Evolutionary conservation across 1,284 basidiomycete species (phyloP), one percentile per base, ranked within the genome.

Genomic region (Trichosporon sp.): DNA sequence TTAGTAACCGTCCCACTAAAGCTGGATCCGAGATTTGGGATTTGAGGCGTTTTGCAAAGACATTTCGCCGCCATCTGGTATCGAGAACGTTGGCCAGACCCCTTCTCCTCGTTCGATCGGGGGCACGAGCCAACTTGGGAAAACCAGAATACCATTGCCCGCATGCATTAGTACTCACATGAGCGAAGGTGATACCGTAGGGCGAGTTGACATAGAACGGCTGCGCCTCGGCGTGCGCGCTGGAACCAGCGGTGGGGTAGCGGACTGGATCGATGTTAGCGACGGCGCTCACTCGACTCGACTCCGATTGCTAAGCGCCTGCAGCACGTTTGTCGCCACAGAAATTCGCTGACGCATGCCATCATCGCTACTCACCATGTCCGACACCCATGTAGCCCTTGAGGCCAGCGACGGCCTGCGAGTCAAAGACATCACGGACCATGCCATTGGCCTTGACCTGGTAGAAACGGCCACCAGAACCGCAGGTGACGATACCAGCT

Each of bases 381-480:
- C 97, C 97, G 71, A 99, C 90, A 73, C 97, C 97, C 97, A 99
- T 99, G 73, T 91, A 91, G 26, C 97, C 97, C 76, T 91, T 88
- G 74, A 99, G 85, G 74, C 89, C 90, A 63, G 89, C 88, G 70
- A 98, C 86, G 26, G 92, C 88, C 79, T 88, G 88, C 66, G 89
- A 87, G 84, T 98, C 95, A 84, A 99, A 96, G 73, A 99, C 92
- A 83, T 99, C 97, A 71, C 96, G 89, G 78, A 99, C 96, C 97
- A 99, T 99, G 59, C 97, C 97, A 83, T 99, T 99, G n/a, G 95
- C 94, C 86, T 99, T 99, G 88, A 93, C 95, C 84, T 99, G 97
- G 84, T 92, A 96, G 84, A 99, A 93, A 64, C 96, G 90, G 64
- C 97, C 97, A 80, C 94, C 94, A 16, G 90, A 89, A 2, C 96